Evolutionary conservation across 345 rosid species (phyloP).

Genomic region (Dovyalis caffra): DNA sequence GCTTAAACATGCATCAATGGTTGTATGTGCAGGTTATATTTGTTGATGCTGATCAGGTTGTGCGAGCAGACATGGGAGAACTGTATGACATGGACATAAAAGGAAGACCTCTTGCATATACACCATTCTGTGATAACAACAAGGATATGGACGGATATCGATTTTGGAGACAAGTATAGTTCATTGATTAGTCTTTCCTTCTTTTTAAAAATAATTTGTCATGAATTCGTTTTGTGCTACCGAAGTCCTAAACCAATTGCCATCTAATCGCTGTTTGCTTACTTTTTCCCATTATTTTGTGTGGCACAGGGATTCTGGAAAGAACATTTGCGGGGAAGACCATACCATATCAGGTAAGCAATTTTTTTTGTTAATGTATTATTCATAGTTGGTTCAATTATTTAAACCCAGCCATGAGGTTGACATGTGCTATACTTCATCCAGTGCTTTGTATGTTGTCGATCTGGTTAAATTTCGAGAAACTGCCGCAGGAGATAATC

Average conservation of each 20-base stretch:
- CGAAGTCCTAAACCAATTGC: not conserved
- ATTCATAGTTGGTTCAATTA: not conserved
- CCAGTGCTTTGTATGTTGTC: conserved; percentile 94
- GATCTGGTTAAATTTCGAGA: conserved; percentile 91
- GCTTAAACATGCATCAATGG: conserved; percentile 12
- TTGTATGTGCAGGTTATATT: conserved; percentile 70
- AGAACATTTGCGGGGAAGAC: conserved; percentile 88
- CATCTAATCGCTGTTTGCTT: conserved; percentile 4
- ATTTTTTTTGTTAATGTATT: not conserved
- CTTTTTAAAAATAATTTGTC: not conserved
- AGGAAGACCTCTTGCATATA: conserved; percentile 98
- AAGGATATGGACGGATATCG: conserved; percentile 98
- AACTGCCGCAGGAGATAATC: conserved; percentile 98
- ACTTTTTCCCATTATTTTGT: conserved; percentile 13
- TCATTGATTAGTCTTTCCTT: not conserved
- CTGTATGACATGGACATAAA: conserved; percentile 94
- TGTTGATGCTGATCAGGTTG: conserved; percentile 97
- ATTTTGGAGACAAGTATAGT: conserved; percentile 89
- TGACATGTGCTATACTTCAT: conserved; percentile 26
- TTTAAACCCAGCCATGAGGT: conserved; percentile 1
- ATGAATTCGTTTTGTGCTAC: not conserved
- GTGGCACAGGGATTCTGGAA: conserved; percentile 89
- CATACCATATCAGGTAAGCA: conserved; percentile 92
- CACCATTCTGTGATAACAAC: conserved; percentile 97
- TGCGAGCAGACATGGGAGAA: conserved; percentile 96